Evolutionary conservation across 208 protist species (phyloP).

Genomic region (Tritrichomonas musculus): DNA sequence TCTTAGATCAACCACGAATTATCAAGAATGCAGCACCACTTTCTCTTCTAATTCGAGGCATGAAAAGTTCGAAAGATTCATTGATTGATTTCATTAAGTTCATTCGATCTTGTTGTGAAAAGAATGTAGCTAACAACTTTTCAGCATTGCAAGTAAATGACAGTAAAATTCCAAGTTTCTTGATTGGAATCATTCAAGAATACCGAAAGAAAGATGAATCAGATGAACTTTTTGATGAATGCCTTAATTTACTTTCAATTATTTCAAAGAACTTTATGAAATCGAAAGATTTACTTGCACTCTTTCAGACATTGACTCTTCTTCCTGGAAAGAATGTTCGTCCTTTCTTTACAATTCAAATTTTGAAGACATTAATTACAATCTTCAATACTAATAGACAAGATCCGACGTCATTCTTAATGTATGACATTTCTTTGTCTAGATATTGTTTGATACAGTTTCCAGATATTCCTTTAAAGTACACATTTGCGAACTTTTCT

Average conservation of each 20-base stretch:
- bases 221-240: neutral
- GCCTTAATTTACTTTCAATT: neutral
- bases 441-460: neutral
- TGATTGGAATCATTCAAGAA: neutral
- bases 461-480: neutral
- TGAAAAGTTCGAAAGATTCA: no score
- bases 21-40: no score
- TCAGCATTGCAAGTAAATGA: neutral
- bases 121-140: no score
- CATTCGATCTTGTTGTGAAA: no score
- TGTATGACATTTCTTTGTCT: no score
- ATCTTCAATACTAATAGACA: neutral
- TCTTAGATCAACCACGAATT: no score
- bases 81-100: no score
- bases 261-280: neutral
- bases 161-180: neutral
- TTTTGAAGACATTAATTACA: neutral
- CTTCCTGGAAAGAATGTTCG: neutral
- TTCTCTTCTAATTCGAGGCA: no score
- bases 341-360: neutral
- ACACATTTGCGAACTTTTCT: neutral
- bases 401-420: neutral
- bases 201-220: neutral
- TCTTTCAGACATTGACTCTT: neutral
- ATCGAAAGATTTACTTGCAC: neutral